These are phyloP conservation scores for Sporodiniella umbellata DNA, from an alignment of 371 early-diverging fungal species.

Conservation along the genomic window DNA sequence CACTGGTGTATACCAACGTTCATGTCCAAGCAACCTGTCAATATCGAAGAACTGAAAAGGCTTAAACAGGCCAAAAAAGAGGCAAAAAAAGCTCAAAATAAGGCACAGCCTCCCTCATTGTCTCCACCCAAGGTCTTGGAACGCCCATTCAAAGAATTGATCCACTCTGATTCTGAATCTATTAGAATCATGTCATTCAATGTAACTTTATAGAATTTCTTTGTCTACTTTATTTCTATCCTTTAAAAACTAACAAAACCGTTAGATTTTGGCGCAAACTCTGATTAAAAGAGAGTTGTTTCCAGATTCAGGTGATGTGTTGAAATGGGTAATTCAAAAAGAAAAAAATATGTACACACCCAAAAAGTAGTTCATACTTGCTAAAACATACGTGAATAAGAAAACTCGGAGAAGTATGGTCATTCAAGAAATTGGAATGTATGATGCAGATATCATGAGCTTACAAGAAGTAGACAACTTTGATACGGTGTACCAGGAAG, in stretches of 20 bases:
- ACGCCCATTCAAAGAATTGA: slow-evolving; percentile 22
- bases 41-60: slow-evolving; percentile 17
- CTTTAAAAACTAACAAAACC: too few relatives aligned
- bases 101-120: neutral
- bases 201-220: slow-evolving; percentile 22
- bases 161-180: neutral
- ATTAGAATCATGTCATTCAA: slow-evolving; percentile 39
- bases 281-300: slow-evolving; percentile 54
- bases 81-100: slow-evolving; percentile 8
- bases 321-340: slow-evolving; percentile 38
- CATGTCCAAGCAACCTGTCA: slow-evolving; percentile 1
- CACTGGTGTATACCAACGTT: too few relatives aligned
- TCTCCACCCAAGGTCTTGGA: slow-evolving; percentile 11
- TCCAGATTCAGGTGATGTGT: slow-evolving; percentile 43
- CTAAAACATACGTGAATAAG: slow-evolving; percentile 8
- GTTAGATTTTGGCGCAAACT: slow-evolving; percentile 54
- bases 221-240: too few relatives aligned
- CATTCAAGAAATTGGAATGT: slow-evolving; percentile 45
- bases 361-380: too few relatives aligned
- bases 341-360: neutral
- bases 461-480: slow-evolving; percentile 52
- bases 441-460: slow-evolving; percentile 50
- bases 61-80: slow-evolving; percentile 18
- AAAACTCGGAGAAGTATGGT: slow-evolving; percentile 41
- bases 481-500: slow-evolving; percentile 27